Percentiles rank a stretch among this genome's conserved stretches.
Evolutionary conservation across 345 rosid species (phyloP).

Genomic region (Eucalyptus pauciflora): DNA sequence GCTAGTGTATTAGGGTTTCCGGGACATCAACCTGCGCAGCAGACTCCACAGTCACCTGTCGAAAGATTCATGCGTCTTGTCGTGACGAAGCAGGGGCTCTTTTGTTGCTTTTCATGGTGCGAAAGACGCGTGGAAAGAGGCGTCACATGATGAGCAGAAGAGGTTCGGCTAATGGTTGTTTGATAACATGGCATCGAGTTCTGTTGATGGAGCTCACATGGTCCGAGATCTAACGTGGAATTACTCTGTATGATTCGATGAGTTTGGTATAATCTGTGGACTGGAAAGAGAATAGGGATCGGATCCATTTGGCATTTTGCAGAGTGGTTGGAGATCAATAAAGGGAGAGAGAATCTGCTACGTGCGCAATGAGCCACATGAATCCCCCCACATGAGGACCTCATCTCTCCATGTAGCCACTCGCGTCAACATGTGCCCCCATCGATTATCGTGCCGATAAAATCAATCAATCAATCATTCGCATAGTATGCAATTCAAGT

Average conservation of each 20-base stretch:
- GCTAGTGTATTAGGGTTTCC: neutral
- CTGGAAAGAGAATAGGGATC: neutral
- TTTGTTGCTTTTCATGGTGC: neutral
- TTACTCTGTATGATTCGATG: neutral
- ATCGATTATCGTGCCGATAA: neutral
- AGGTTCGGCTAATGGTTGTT: neutral
- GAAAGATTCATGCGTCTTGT: neutral
- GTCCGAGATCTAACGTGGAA: neutral
- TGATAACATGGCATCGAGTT: neutral
- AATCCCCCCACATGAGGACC: neutral
- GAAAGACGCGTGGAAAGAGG: neutral
- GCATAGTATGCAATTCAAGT: neutral
- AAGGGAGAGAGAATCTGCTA: neutral
- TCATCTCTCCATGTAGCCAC: neutral
- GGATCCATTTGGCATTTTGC: neutral
- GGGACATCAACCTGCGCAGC: neutral
- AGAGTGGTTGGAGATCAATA: neutral
- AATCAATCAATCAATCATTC: neutral
- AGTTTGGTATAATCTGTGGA: neutral
- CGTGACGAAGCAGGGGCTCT: neutral
- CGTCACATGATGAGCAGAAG: neutral
- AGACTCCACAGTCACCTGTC: neutral
- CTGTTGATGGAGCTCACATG: neutral
- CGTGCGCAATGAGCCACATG: neutral
- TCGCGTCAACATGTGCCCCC: neutral